A percentile compares a stretch with the other conserved stretches of the same genome.
phyloP scores from a whole-genome alignment of 306 rosid species.

The Oxytropis ochrocephala region DNA sequence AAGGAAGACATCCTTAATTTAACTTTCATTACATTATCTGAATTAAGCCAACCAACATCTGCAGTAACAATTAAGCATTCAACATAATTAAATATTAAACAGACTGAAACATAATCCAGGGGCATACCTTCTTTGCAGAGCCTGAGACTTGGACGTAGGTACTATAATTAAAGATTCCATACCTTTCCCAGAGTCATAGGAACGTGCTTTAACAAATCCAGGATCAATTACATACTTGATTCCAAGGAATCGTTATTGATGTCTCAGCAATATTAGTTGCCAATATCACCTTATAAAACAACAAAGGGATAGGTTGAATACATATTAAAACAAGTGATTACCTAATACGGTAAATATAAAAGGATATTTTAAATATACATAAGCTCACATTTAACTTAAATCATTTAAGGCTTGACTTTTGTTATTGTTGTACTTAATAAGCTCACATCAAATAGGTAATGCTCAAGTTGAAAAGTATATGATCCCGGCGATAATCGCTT shows the following conservation, averaged over 20 bases:
- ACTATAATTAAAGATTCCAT: conserved; percentile 74
- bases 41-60: conserved; percentile 4
- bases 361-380: too few species aligned
- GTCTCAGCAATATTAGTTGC: conserved; percentile 99
- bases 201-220: conserved; percentile 90
- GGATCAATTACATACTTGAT: conserved; percentile 92
- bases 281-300: conserved; percentile 58
- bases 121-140: conserved; percentile 83
- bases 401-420: too few species aligned
- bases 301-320: conserved; percentile 13
- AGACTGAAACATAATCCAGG: neutral
- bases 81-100: conserved; percentile 9
- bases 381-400: too few species aligned
- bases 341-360: neutral
- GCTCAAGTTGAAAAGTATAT: neutral
- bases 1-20: neutral
- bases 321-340: conserved; percentile 5
- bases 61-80: conserved; percentile 5
- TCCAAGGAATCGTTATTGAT: conserved; percentile 86
- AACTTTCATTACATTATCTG: conserved; percentile 12
- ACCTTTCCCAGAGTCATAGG: conserved; percentile 79
- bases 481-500: neutral
- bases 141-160: conserved; percentile 92
- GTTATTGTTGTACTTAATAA: neutral
- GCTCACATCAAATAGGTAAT: neutral